Percentiles rank a stretch among this genome's conserved stretches.
Conservation (phyloP, 352 stramenopile genomes). For the Phytophthora europaea region DNA sequence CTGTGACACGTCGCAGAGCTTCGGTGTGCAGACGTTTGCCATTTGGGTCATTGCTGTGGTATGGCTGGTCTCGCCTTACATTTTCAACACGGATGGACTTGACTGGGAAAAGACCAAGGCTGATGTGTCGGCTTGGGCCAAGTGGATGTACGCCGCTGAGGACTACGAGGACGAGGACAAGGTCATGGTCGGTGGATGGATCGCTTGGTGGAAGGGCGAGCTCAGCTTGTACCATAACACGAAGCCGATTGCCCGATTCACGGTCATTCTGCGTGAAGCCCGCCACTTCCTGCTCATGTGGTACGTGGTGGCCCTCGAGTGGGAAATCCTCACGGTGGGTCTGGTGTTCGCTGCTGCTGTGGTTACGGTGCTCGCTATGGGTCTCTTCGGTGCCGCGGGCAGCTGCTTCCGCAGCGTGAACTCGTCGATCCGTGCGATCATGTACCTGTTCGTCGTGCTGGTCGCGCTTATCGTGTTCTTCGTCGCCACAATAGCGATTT, state of each 20-base stretch:
- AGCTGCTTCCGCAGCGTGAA: conserved; percentile 44
- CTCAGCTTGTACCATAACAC: conserved; percentile 80
- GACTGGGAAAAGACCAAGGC: conserved; percentile 90
- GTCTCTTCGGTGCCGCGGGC: conserved; percentile 49
- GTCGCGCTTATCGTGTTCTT: conserved; percentile 60
- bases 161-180: conserved; percentile 70
- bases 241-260: conserved; percentile 73
- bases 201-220: conserved; percentile 88
- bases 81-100: conserved; percentile 90
- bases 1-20: conserved; percentile 78
- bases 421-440: conserved; percentile 53
- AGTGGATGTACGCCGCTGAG: conserved; percentile 87
- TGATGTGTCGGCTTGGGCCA: conserved; percentile 74
- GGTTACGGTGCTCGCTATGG: conserved; percentile 66
- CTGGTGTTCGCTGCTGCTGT: conserved; percentile 68
- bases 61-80: conserved; percentile 81
- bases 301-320: conserved; percentile 85
- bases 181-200: conserved; percentile 80
- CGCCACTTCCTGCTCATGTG: conserved; percentile 89
- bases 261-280: conserved; percentile 78
- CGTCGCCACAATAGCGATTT: conserved; percentile 49
- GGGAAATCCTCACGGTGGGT: conserved; percentile 58
- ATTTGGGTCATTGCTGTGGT: conserved; percentile 83
- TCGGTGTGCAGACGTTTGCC: conserved; percentile 84
- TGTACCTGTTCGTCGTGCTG: conserved; percentile 62